Base-by-base conservation (phyloP, 192 early-diverging fungal genomes). In the Coemansia pectinata region DNA sequence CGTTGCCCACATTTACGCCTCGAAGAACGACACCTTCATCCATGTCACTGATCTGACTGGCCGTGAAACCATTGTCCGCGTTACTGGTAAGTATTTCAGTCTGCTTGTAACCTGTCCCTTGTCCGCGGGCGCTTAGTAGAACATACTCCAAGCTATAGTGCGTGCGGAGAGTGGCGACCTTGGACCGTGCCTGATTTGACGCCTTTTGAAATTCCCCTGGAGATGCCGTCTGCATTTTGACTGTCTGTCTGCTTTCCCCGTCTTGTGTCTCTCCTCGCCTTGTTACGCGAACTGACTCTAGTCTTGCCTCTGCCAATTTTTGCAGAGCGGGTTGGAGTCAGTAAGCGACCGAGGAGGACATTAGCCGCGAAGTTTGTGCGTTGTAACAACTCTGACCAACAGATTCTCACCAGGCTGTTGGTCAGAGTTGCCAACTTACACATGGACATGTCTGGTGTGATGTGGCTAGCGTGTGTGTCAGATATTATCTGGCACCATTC, bases 21-120 rank as follows among this genome's bases (percentile, higher is more conserved):
- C 91, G 63, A 97, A 94, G 91, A 99, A 99, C 91, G 98, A 99
- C 86, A 99, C 98, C 76, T 99, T 99, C 79, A 95, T 99, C 77
- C 98, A 99, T 88, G 90, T 99, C 79, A 99, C 98, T 72, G 98
- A 99, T 98, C 87, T 99, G 74, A 94, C 96, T 77, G 98, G 98
- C 63, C 91, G 95, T 83, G 96, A 99, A 90, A 99, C 98, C 85
- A 97, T 99, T 79, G 89, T 91, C 78, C 92, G 98, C 88, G 93
- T 99, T 66, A 99, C 98, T 78, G 95, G 95, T 96, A 87, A 65
- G 90, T 86, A 76, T 11, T 17, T 52, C 14, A 2, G 25, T 23
- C 33, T 3, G 10, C 12, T 11, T 29, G 19, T 5, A n/a, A 8
- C 11, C 17, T 4, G 62, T 41, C 38, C 27, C 40, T 66, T 57